Base-by-base conservation (phyloP, 1,139 yeast species). In the Geotrichum australiense region DNA sequence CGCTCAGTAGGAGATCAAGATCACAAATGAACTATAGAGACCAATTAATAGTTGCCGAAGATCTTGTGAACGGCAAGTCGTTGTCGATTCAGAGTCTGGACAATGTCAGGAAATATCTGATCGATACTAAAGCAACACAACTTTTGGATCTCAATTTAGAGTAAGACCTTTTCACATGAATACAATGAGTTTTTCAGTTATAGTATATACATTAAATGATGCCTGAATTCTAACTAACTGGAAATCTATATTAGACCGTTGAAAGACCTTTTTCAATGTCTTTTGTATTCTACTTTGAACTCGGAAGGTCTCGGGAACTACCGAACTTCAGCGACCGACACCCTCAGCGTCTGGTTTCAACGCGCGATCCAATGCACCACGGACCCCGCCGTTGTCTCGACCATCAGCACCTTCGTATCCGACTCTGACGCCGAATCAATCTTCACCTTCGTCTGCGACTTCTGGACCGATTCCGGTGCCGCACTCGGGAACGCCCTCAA, bases 401-500 rank as follows among this genome's bases (percentile, higher is more conserved):
- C 34, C 12, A 32, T 37, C 27, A 42, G 44, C 15, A 18, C 37
- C 11, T 37, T 50, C 4, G 49, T 70, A 4, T 40, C 53, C 0
- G 47, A 50, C 8, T 56, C 59, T 2, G 62, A 56, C 14, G 60
- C 69, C 4, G 59, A 66, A 31, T 55, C 54, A 19, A 50, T 78
- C 2, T 78, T 79, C 53, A 66, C 66, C 26, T 80, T 73, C 55
- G 70, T 81, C 7, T 62, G 80, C 37, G 86, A 78, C 50, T 78
- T 76, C 53, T 77, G 87, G 77, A 77, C 76, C 41, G 83, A 78
- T 41, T 74, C 85, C 1, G 78, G 82, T 4, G 77, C 84, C 1
- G 78, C 93, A 0, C 62, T 83, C 26, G 76, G 80, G 5, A 82
- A 80, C 51, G 80, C 93, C 0, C 60, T 84, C 40, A 71, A 69